Conservation (phyloP, 371 early-diverging fungal species). For the Coemansia sp. region DNA sequence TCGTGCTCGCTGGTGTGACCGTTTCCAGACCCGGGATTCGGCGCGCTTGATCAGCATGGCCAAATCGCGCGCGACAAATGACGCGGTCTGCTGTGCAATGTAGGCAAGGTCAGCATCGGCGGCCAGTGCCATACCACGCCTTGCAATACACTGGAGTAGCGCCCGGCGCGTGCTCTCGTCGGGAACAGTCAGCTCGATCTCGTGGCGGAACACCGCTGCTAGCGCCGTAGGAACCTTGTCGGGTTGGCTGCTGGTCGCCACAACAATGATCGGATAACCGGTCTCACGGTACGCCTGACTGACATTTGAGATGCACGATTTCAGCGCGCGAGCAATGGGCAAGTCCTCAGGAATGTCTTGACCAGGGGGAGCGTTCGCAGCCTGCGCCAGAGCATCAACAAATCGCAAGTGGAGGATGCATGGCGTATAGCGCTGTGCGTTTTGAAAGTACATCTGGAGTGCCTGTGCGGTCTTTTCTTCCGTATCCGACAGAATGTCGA, state of each 20-base stretch:
- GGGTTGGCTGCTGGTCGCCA: constrained; percentile 60
- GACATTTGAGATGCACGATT: constrained; percentile 64
- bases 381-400: constrained; percentile 76
- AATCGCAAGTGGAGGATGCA: constrained; percentile 75
- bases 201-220: constrained; percentile 67
- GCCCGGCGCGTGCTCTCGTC: constrained; percentile 66
- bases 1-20: constrained; percentile 39
- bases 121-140: constrained; percentile 56
- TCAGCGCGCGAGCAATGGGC: constrained; percentile 67
- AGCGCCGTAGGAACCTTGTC: constrained; percentile 72
- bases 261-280: constrained; percentile 72
- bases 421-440: constrained; percentile 75
- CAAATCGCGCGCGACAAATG: constrained; percentile 84
- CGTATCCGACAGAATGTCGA: constrained; percentile 75
- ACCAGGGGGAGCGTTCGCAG: constrained; percentile 57
- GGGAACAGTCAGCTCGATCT: constrained; percentile 68
- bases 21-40: constrained; percentile 65
- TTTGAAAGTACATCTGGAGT: constrained; percentile 72
- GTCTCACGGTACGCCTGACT: constrained; percentile 56
- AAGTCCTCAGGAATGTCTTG: constrained; percentile 71
- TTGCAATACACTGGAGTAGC: constrained; percentile 60
- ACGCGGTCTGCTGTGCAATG: constrained; percentile 90
- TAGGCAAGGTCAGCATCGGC: constrained; percentile 71
- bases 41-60: constrained; percentile 73
- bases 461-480: constrained; percentile 76